A percentile compares a stretch with the other conserved stretches of the same genome.
Conservation (phyloP, 495 filamentous ascomycete genomes). For the Xylaria telfairii region DNA sequence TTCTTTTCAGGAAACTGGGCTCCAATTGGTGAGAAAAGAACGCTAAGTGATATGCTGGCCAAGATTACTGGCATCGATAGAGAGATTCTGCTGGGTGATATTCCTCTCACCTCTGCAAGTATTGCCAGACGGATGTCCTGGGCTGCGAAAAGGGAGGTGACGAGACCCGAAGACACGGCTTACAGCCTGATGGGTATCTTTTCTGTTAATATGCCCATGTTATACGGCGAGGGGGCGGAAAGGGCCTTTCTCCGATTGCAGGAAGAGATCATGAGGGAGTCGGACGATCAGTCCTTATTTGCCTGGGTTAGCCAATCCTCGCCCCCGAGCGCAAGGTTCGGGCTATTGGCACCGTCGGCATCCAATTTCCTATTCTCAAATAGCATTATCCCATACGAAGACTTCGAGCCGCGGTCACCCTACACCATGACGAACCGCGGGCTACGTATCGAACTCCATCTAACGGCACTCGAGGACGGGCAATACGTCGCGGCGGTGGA, state of each 20-base stretch:
- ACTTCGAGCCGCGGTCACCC: constrained; percentile 20
- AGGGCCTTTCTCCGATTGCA: constrained; percentile 41
- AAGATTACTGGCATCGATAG: constrained; percentile 20
- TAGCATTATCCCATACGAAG: constrained; percentile 11
- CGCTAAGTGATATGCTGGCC: background rate
- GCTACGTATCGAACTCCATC: constrained; percentile 18
- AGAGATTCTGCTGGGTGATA: background rate
- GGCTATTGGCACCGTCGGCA: constrained; percentile 31
- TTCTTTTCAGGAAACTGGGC: constrained; percentile 40
- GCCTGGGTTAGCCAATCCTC: constrained; percentile 34
- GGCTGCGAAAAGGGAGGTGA: constrained; percentile 33
- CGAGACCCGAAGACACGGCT: constrained; percentile 39
- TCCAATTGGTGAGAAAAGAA: constrained; percentile 3
- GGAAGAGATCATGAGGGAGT: constrained; percentile 41
- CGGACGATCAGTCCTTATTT: constrained; percentile 39
- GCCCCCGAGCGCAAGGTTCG: constrained; percentile 24
- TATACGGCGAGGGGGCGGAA: constrained; percentile 41
- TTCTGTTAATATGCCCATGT: constrained; percentile 41
- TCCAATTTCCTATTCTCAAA: constrained; percentile 20
- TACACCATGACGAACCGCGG: constrained; percentile 23
- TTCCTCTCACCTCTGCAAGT: constrained; percentile 9
- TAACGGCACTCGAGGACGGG: background rate
- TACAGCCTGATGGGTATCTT: constrained; percentile 44
- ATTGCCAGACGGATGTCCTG: constrained; percentile 42
- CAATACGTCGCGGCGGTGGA: constrained; percentile 20